Evolutionary conservation across 352 stramenopile species (phyloP).

Genomic region (Bremia lactucae): DNA sequence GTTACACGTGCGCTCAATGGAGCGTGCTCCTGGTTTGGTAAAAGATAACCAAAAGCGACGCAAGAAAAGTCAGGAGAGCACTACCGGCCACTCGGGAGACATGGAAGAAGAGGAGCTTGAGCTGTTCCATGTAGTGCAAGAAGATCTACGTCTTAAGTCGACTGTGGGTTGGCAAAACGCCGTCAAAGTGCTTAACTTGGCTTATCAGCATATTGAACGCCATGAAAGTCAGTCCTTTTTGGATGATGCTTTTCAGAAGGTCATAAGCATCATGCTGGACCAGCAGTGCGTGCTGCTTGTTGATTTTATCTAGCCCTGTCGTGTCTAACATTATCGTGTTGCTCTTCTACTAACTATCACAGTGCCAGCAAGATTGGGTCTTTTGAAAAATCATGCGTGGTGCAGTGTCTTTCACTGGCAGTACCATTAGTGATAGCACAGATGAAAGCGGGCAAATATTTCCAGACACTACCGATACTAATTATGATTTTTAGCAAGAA

Average conservation of each 20-base stretch:
- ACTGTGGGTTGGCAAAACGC: constrained; percentile 86
- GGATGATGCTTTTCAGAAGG: constrained; percentile 63
- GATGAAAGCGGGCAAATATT: constrained; percentile 56
- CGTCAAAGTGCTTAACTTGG: constrained; percentile 74
- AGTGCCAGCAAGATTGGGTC: constrained; percentile 82
- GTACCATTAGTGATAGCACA: constrained; percentile 63
- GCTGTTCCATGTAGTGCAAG: constrained; percentile 74
- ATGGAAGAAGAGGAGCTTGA: constrained; percentile 81
- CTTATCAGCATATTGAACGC: constrained; percentile 53
- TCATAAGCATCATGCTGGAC: constrained; percentile 86
- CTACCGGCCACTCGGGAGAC: constrained; percentile 14
- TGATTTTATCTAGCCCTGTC: not conserved
- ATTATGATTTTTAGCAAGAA: constrained; percentile 87
- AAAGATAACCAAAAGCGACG: constrained; percentile 53
- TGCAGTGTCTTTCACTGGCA: constrained; percentile 55
- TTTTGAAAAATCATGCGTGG: constrained; percentile 82
- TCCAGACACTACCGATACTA: constrained; percentile 52
- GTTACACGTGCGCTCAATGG: constrained; percentile 48
- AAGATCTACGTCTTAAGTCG: constrained; percentile 82
- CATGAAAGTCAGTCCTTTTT: constrained; percentile 71
- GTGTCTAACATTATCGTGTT: not conserved
- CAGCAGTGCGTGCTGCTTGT: constrained; percentile 57
- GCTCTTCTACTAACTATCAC: constrained; percentile 1
- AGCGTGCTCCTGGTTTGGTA: constrained; percentile 31
- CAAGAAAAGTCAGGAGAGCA: constrained; percentile 52